phyloP scores from a whole-genome alignment of 2,329 filamentous ascomycete genomes.

The Neobulgaria alba region DNA sequence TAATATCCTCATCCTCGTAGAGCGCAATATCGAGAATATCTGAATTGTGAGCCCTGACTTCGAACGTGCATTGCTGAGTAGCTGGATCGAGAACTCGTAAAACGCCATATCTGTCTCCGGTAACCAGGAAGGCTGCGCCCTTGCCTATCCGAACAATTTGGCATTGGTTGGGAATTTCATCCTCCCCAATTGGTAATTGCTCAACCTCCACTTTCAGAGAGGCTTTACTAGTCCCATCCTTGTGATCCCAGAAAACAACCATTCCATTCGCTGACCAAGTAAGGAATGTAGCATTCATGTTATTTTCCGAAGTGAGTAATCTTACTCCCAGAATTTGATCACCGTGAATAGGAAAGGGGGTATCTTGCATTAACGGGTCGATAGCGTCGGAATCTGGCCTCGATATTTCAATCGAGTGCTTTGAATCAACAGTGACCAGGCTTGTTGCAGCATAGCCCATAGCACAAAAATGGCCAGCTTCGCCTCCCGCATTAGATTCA shows the following conservation, averaged over 20 bases:
- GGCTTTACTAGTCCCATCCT: slow-evolving; percentile 58
- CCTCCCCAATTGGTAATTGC: slow-evolving; percentile 42
- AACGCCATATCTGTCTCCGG: slow-evolving; percentile 81
- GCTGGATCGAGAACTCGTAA: slow-evolving; percentile 58
- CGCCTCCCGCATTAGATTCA: slow-evolving; percentile 10
- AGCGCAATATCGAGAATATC: slow-evolving; percentile 79
- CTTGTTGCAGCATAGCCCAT: slow-evolving; percentile 60
- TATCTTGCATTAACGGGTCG: slow-evolving; percentile 33
- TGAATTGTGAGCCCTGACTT: slow-evolving; percentile 76
- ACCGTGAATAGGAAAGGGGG: slow-evolving; percentile 51
- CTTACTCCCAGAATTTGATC: slow-evolving; percentile 67
- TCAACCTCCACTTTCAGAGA: slow-evolving; percentile 64
- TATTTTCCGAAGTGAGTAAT: slow-evolving; percentile 50
- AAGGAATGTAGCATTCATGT: slow-evolving; percentile 63
- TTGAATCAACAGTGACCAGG: slow-evolving; percentile 67
- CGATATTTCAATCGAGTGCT: slow-evolving; percentile 62
- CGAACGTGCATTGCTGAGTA: slow-evolving; percentile 53
- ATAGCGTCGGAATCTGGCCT: slow-evolving; percentile 25
- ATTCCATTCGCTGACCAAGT: slow-evolving; percentile 82
- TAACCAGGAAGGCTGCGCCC: slow-evolving; percentile 59
- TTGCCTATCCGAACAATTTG: slow-evolving; percentile 51
- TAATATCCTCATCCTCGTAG: slow-evolving; percentile 50
- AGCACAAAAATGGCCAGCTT: slow-evolving; percentile 44
- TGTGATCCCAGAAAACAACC: slow-evolving; percentile 76
- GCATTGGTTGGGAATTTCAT: slow-evolving; percentile 49